Conservation (phyloP, 805 yeast species). For the Grigorovia jiainica region DNA sequence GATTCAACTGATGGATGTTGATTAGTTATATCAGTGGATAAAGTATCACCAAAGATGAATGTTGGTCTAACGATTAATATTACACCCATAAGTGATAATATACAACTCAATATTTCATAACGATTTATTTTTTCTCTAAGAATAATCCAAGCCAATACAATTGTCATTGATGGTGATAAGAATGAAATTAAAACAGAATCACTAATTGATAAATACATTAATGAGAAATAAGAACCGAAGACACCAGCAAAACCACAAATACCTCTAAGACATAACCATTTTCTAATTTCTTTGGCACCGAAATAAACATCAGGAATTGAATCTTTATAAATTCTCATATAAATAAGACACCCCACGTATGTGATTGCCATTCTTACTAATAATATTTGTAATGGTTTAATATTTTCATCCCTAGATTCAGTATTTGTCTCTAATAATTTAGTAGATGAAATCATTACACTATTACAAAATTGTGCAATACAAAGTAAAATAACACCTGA, state of each 20-base stretch:
- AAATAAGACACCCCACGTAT: constrained; percentile 43
- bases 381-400: constrained; percentile 72
- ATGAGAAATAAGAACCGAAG: constrained; percentile 64
- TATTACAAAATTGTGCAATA: constrained; percentile 61
- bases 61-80: constrained; percentile 73
- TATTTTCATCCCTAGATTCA: constrained; percentile 33
- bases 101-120: constrained; percentile 60
- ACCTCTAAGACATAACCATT: constrained; percentile 53
- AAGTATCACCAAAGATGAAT: constrained; percentile 46
- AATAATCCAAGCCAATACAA: constrained; percentile 58
- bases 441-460: constrained; percentile 67
- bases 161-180: constrained; percentile 67
- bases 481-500: constrained; percentile 51
- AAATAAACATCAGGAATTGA: constrained; percentile 51
- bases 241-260: constrained; percentile 72
- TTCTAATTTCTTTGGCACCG: constrained; percentile 55
- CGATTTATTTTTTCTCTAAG: constrained; percentile 57
- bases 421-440: constrained; percentile 57
- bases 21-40: background rate
- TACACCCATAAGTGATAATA: constrained; percentile 66
- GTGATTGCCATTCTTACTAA: constrained; percentile 73
- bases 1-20: constrained; percentile 46
- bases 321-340: constrained; percentile 39
- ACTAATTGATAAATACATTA: constrained; percentile 63
- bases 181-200: constrained; percentile 80